Conservation (phyloP, 108 stramenopile genomes). For the Mediolabrus comicus region DNA sequence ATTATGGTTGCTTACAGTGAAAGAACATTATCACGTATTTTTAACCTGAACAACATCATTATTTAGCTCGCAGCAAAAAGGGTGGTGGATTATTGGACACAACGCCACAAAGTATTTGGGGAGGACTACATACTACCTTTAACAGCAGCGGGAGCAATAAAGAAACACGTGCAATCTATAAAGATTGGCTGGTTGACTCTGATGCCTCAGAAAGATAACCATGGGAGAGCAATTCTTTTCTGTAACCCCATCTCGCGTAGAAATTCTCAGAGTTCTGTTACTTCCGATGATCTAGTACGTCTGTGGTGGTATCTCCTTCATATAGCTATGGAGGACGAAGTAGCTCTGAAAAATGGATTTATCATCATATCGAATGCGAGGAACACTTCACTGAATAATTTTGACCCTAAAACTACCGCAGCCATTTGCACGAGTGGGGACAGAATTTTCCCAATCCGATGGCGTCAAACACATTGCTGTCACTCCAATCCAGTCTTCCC, state of each 20-base stretch:
- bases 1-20: neutral
- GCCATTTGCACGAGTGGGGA: slow-evolving; percentile 2
- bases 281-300: neutral
- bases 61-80: slow-evolving; percentile 26
- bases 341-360: slow-evolving; percentile 2
- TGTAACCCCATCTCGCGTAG: neutral
- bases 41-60: neutral
- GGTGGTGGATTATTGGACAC: slow-evolving; percentile 38
- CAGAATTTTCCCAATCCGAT: slow-evolving; percentile 3
- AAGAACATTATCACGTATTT: neutral
- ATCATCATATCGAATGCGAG: slow-evolving; percentile 7
- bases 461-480: neutral
- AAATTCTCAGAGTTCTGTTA: neutral
- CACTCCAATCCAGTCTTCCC: slow-evolving; percentile 8
- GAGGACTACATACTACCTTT: slow-evolving; percentile 26
- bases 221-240: slow-evolving; percentile 13
- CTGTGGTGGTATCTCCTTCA: slow-evolving; percentile 15
- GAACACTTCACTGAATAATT: neutral
- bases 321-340: slow-evolving; percentile 6
- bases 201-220: neutral
- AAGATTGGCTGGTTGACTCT: neutral
- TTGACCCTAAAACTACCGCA: neutral
- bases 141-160: slow-evolving; percentile 31
- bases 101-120: slow-evolving; percentile 35
- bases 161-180: neutral